phyloP scores from a whole-genome alignment of 2,329 filamentous ascomycete species.

The Trichoderma asperellum region DNA sequence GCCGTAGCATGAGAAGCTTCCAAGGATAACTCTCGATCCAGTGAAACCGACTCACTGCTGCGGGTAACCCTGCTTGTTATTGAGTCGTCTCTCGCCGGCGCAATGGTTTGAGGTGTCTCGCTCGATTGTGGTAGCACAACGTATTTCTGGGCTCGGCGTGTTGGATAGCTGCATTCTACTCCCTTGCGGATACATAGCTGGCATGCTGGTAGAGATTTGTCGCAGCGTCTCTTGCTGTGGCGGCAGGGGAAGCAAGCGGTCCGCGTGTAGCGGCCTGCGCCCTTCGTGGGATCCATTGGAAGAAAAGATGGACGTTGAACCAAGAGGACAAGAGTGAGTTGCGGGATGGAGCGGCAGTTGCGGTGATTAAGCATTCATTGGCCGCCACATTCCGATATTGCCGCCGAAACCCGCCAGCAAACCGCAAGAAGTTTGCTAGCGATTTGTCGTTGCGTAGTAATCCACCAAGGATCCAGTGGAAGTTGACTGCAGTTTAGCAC shows the following conservation, averaged over 20 bases:
- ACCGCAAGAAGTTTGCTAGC: neutral
- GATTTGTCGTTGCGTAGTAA: neutral
- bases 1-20: neutral
- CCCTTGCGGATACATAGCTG: neutral
- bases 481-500: neutral
- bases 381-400: neutral
- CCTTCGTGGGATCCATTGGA: neutral
- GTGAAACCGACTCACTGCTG: neutral
- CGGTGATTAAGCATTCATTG: neutral
- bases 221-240: conserved; percentile 11
- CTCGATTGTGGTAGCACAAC: neutral
- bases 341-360: conserved; percentile 1
- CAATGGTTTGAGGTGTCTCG: no score
- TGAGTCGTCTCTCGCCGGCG: neutral
- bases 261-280: neutral
- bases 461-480: neutral
- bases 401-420: neutral
- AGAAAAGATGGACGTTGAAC: neutral
- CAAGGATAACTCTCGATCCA: neutral
- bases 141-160: conserved; percentile 6
- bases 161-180: neutral
- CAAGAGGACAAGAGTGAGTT: neutral
- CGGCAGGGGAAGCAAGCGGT: conserved; percentile 5
- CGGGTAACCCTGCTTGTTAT: neutral
- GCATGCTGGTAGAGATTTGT: conserved; percentile 1